These are phyloP conservation scores for Iberis pinnata DNA, from an alignment of 345 rosid species.

Conservation along the genomic window DNA sequence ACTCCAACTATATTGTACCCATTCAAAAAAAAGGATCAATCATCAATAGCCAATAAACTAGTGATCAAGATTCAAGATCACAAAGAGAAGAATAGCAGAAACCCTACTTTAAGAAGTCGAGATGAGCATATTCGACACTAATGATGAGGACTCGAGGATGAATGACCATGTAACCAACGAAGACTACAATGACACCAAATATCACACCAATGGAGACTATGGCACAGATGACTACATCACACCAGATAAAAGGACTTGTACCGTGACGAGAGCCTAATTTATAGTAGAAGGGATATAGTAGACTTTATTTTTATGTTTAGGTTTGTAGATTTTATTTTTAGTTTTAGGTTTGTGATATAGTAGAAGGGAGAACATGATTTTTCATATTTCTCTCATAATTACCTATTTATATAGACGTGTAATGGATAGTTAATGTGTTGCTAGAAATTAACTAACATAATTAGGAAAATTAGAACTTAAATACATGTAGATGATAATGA, in stretches of 20 bases:
- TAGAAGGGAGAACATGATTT: no score
- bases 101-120: constrained; percentile 41
- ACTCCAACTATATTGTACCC: constrained; percentile 38
- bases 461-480: no score
- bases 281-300: no score
- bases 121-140: constrained; percentile 48
- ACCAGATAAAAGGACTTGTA: constrained; percentile 67
- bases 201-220: constrained; percentile 54
- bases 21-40: background rate
- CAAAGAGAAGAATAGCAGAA: constrained; percentile 29
- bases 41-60: background rate
- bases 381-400: no score
- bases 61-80: constrained; percentile 11
- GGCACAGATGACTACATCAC: constrained; percentile 63
- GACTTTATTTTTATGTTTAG: no score
- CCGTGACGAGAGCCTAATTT: constrained; percentile 15
- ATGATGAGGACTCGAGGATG: constrained; percentile 76
- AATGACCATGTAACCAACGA: constrained; percentile 60
- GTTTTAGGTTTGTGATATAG: no score
- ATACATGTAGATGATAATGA: no score
- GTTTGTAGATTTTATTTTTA: no score
- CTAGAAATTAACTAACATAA: no score
- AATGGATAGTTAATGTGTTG: no score
- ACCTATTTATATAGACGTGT: no score
- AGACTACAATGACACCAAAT: constrained; percentile 48